Base-by-base conservation (phyloP, 2,329 filamentous ascomycete genomes). In the Ophiostoma himal-ulmi region DNA sequence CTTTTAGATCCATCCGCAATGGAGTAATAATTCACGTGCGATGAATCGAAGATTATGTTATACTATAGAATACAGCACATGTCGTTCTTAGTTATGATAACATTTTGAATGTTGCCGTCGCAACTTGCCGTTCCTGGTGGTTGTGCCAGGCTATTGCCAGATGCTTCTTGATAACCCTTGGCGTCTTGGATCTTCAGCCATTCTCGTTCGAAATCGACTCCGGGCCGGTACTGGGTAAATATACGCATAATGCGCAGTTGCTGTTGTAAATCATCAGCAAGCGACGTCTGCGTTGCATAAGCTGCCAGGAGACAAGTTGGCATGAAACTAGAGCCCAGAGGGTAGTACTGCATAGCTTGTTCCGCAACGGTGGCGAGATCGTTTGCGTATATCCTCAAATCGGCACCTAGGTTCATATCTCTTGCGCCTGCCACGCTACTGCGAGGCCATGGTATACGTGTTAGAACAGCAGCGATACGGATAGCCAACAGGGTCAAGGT, bases 271-370 rank as follows among this genome's bases (percentile, higher is more conserved):
- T 34, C 36, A 22, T 39, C 62, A 20, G 37, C 37, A 1, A 62
- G 60, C 0, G 48, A 37, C 0, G 20, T 8, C 11, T 71, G 48
- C 2, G 70, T 52, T 0, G 57, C 26, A 11, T 69, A 72, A 17
- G 72, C 70, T 1, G 26, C 70, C 1, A 73, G 41, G n/a, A 73
- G 68, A 34, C 34, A 72, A 14, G 72, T 11, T 0, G 72, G 72
- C 69, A 73, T 71, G 20, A 65, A 62, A n/a, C 72, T 71, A 3
- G 72, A 69, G 6, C 72, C 72, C 1, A 73, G 68, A 1, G 72
- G 72, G 2, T 68, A 68, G 62, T 73, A 73, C 65, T 71, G 72
- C 3, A 69, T 14, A 0, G 71, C 70, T 14, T 69, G 67, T 34
- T 57, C 69, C 6, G 71, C 70, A 1, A 70, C 22, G 11, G 30